Evolutionary conservation across 768 basidiomycete species (phyloP).

Genomic region (Trametes villosa): DNA sequence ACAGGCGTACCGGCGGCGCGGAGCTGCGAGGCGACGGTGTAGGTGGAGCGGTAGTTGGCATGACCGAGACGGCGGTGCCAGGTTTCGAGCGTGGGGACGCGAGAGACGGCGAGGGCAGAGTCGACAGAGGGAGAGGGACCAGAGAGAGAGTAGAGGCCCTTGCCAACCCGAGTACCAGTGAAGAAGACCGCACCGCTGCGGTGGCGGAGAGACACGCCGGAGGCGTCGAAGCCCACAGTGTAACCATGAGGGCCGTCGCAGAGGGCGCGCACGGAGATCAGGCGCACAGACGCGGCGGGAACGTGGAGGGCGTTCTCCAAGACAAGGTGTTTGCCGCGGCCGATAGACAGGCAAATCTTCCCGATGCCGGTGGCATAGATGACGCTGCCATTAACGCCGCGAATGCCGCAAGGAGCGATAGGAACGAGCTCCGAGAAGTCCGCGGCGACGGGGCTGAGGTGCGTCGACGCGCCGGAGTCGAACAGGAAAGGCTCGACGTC

Average conservation of each 20-base stretch:
- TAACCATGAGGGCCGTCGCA: constrained; percentile 4
- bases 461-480: constrained; percentile 29
- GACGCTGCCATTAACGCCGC: constrained; percentile 34
- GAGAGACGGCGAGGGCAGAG: constrained; percentile 1
- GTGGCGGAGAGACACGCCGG: not conserved
- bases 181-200: constrained; percentile 1
- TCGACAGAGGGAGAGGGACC: not conserved
- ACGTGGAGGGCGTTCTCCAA: constrained; percentile 26
- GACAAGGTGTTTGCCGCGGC: constrained; percentile 6
- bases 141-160: constrained; percentile 5
- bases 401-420: constrained; percentile 29
- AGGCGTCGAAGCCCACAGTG: not conserved
- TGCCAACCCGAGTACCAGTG: not conserved
- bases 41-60: constrained; percentile 25
- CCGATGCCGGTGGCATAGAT: constrained; percentile 35
- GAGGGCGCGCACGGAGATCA: constrained; percentile 16
- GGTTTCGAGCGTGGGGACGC: constrained; percentile 14
- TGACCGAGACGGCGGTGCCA: constrained; percentile 36
- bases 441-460: constrained; percentile 29
- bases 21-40: constrained; percentile 13
- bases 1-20: constrained; percentile 30
- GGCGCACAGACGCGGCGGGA: constrained; percentile 18
- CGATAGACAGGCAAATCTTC: constrained; percentile 28
- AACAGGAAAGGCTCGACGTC: not conserved
- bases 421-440: constrained; percentile 34